Conservation (phyloP, 2,329 filamentous ascomycete genomes). For the Cordyceps tenuipes region DNA sequence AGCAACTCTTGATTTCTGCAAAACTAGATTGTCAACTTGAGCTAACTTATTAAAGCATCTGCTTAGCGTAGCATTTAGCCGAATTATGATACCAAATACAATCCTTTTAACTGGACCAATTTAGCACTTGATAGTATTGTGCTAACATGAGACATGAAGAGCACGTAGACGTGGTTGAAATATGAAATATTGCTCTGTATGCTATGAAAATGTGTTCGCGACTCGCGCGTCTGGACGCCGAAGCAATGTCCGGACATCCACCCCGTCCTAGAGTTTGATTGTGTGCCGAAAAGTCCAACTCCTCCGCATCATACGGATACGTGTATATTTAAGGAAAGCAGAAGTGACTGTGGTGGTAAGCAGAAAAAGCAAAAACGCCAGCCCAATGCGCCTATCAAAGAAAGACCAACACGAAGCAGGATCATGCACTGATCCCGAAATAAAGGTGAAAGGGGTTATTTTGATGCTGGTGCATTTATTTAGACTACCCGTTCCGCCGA, state of each 20-base stretch:
- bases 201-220: conserved; percentile 8
- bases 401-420: conserved; percentile 23
- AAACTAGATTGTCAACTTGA: background rate
- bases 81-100: conserved; percentile 2
- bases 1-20: background rate
- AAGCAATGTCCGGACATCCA: background rate
- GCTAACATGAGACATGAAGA: background rate
- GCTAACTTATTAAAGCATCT: background rate
- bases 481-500: conserved; percentile 67
- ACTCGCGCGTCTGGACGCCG: conserved; percentile 1
- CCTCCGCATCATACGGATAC: background rate
- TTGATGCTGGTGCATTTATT: conserved; percentile 16
- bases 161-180: background rate
- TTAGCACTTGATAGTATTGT: background rate
- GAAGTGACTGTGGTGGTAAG: background rate
- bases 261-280: background rate
- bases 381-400: background rate
- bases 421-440: background rate
- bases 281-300: background rate
- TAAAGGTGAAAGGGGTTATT: background rate
- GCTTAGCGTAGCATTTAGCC: conserved; percentile 2
- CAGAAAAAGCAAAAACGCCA: conserved; percentile 1
- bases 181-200: conserved; percentile 8
- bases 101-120: background rate
- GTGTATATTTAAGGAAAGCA: conserved; percentile 6